Evolutionary conservation across 306 rosid species (phyloP).

Genomic region (Casuarina equisetifolia): DNA sequence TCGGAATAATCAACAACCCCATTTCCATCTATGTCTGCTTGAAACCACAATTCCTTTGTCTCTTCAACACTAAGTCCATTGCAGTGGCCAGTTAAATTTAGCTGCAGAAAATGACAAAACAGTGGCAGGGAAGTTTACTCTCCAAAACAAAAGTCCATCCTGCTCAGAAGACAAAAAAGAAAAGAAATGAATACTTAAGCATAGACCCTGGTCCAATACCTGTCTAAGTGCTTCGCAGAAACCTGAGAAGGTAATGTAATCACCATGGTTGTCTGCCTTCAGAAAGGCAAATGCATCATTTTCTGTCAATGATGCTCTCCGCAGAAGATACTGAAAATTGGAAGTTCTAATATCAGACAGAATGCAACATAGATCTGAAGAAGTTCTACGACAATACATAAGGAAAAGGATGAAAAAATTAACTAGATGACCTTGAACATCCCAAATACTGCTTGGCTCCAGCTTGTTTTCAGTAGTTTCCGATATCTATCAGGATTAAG

Average conservation of each 20-base stretch:
- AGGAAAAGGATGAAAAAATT: neutral
- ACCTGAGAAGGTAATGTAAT: constrained; percentile 62
- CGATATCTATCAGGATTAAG: constrained; percentile 77
- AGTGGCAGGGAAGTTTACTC: neutral
- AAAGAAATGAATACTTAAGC: neutral
- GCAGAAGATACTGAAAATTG: constrained; percentile 58
- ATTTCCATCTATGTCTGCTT: constrained; percentile 63
- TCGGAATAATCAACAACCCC: constrained; percentile 61
- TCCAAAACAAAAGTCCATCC: neutral
- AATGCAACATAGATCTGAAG: neutral
- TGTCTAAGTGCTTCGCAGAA: constrained; percentile 76
- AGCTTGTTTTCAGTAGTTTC: constrained; percentile 68
- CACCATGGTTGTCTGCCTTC: constrained; percentile 59
- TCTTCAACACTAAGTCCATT: constrained; percentile 65
- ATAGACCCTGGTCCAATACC: constrained; percentile 25
- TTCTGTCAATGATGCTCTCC: constrained; percentile 63
- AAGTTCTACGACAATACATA: neutral
- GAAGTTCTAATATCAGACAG: constrained; percentile 23
- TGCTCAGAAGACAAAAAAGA: neutral
- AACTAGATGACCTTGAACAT: constrained; percentile 68
- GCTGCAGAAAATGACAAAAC: constrained; percentile 42
- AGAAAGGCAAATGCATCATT: constrained; percentile 69
- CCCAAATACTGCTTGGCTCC: constrained; percentile 78
- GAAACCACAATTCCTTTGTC: constrained; percentile 68
- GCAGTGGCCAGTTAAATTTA: constrained; percentile 64